Percentiles rank a stretch among this genome's conserved stretches.
phyloP scores from a whole-genome alignment of 306 rosid genomes.

The Sicyos edulis region DNA sequence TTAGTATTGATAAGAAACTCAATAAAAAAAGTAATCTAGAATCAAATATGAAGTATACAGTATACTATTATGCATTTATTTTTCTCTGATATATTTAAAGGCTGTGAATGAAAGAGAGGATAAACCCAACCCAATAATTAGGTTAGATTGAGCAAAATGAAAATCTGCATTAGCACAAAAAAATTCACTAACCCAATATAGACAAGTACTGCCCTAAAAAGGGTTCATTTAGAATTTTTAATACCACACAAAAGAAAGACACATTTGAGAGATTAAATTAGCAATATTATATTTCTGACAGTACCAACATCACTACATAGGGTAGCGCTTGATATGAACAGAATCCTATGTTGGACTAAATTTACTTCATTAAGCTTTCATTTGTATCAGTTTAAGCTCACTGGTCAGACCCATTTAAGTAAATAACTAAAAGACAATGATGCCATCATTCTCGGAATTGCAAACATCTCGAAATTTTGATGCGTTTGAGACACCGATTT shows the following conservation, averaged over 20 bases:
- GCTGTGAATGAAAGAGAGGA: no score
- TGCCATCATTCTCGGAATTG: no score
- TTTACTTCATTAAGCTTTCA: neutral
- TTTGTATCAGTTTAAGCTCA: neutral
- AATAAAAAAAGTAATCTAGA: no score
- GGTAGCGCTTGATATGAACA: constrained; percentile 19
- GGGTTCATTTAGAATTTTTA: neutral
- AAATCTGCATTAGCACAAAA: no score
- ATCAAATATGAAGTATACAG: no score
- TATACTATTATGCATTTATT: no score
- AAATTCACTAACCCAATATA: no score
- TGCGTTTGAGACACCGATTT: no score
- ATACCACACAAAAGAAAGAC: neutral
- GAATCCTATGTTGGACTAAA: constrained; percentile 23
- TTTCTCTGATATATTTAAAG: no score
- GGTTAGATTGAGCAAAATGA: no score
- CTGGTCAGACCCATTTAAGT: neutral
- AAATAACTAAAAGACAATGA: neutral
- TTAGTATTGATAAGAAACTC: no score
- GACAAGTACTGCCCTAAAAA: neutral
- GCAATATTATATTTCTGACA: constrained; percentile 9
- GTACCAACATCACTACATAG: neutral
- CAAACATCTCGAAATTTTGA: neutral
- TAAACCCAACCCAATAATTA: no score
- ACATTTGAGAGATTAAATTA: neutral